phyloP scores from a whole-genome alignment of 129 eudicot species.

The Pseudognaphalium luteoalbum region DNA sequence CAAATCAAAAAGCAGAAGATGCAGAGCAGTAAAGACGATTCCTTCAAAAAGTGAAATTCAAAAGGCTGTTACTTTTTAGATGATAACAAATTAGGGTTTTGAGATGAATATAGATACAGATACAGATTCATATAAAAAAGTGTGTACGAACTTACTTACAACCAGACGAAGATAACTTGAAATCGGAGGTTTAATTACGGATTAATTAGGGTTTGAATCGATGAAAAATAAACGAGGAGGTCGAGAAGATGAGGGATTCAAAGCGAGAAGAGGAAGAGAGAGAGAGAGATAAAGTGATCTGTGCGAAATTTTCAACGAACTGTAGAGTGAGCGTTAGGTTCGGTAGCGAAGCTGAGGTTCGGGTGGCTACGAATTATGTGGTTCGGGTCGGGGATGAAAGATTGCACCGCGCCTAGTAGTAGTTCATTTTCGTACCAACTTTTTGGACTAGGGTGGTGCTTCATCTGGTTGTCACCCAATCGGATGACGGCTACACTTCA shows the following conservation, averaged over 20 bases:
- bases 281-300: slow-evolving; percentile 61
- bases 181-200: slow-evolving; percentile 28
- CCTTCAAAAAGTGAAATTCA: slow-evolving; percentile 18
- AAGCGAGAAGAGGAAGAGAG: neutral
- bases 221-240: slow-evolving; percentile 47
- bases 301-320: slow-evolving; percentile 76
- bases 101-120: neutral
- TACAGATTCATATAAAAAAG: slow-evolving; percentile 3
- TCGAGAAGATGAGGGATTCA: slow-evolving; percentile 41
- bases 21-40: slow-evolving; percentile 12
- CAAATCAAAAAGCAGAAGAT: slow-evolving; percentile 26
- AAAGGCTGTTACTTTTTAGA: slow-evolving; percentile 25
- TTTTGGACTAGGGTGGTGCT: neutral
- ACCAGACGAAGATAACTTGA: slow-evolving; percentile 26
- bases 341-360: slow-evolving; percentile 41
- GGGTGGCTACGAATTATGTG: slow-evolving; percentile 27
- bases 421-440: neutral
- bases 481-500: neutral
- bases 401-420: neutral
- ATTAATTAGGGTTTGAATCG: slow-evolving; percentile 57
- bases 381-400: slow-evolving; percentile 30
- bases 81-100: slow-evolving; percentile 52
- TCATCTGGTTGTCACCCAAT: neutral
- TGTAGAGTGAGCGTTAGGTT: slow-evolving; percentile 40
- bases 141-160: slow-evolving; percentile 36